phyloP scores from a whole-genome alignment of 805 yeast species.

The Sugiyamaella floridensis region DNA sequence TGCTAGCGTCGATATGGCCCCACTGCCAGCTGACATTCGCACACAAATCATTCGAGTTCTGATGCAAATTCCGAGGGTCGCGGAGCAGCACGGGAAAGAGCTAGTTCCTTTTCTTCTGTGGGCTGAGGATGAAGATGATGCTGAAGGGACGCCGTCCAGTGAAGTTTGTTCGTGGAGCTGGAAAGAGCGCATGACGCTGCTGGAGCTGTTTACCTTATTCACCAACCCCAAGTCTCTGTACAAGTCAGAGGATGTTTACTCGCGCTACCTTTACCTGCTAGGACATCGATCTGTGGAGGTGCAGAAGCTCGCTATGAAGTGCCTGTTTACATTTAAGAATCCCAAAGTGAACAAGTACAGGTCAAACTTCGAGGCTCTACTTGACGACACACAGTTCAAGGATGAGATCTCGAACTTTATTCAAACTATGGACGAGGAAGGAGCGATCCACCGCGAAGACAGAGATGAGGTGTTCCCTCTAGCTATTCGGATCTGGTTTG shows the following conservation, averaged over 20 bases:
- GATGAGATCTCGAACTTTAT: constrained; percentile 74
- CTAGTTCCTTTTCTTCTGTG: constrained; percentile 54
- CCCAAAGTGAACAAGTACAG: constrained; percentile 56
- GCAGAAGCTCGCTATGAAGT: constrained; percentile 67
- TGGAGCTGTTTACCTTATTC: constrained; percentile 60
- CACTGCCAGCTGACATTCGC: constrained; percentile 32
- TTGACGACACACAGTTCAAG: constrained; percentile 77
- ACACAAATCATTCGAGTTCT: constrained; percentile 53
- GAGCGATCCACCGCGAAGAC: constrained; percentile 50
- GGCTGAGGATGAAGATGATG: constrained; percentile 25
- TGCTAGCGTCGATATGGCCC: not conserved
- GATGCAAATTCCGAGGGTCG: constrained; percentile 52
- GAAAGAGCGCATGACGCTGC: constrained; percentile 34
- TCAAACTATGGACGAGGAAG: constrained; percentile 42
- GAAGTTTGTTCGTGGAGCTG: constrained; percentile 17
- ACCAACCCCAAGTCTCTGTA: constrained; percentile 51
- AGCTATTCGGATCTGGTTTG: constrained; percentile 72
- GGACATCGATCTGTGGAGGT: constrained; percentile 54
- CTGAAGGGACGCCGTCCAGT: constrained; percentile 16
- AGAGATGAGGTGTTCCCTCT: constrained; percentile 56
- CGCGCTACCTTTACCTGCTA: constrained; percentile 47
- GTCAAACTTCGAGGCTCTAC: constrained; percentile 63
- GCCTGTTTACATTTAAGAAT: constrained; percentile 58
- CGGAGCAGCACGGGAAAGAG: constrained; percentile 53
- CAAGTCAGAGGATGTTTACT: constrained; percentile 47